phyloP scores from a whole-genome alignment of 2,329 filamentous ascomycete species.

The Fusarium sp. region DNA sequence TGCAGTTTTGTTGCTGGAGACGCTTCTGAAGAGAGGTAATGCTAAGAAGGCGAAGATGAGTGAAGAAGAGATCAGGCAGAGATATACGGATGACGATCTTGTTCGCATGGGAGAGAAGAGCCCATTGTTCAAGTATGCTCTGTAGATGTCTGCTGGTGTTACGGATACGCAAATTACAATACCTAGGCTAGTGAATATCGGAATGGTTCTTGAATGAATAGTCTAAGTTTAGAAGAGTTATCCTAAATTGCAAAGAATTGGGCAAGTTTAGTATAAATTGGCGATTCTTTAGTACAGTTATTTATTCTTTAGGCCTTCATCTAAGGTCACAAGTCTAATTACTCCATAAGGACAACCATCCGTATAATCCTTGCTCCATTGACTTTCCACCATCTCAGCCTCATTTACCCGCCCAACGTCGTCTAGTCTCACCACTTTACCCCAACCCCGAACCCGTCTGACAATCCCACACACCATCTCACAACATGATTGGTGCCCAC shows the following conservation, averaged over 20 bases:
- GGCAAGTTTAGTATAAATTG: rapidly evolving
- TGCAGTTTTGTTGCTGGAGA: constrained; percentile 1
- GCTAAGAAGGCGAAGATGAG: constrained; percentile 6
- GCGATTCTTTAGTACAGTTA: rapidly evolving
- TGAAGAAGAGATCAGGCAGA: background rate
- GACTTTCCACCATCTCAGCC: background rate
- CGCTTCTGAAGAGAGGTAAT: constrained; percentile 6
- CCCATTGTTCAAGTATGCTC: constrained; percentile 13
- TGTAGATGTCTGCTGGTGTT: background rate
- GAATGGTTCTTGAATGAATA: background rate
- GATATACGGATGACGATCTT: constrained; percentile 1
- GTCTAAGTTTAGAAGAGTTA: background rate
- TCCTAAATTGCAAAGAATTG: background rate
- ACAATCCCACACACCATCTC: background rate
- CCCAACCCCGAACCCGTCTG: background rate
- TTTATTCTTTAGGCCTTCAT: background rate
- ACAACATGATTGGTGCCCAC: constrained; percentile 8
- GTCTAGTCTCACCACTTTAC: background rate
- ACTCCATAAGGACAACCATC: background rate
- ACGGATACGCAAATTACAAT: background rate
- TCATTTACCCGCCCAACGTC: background rate
- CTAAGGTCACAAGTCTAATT: background rate
- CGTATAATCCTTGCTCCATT: background rate
- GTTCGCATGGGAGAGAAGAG: constrained; percentile 23
- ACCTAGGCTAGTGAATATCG: background rate